These are phyloP conservation scores for Gentiana straminea DNA, from an alignment of 257 asterid species.

Conservation along the genomic window DNA sequence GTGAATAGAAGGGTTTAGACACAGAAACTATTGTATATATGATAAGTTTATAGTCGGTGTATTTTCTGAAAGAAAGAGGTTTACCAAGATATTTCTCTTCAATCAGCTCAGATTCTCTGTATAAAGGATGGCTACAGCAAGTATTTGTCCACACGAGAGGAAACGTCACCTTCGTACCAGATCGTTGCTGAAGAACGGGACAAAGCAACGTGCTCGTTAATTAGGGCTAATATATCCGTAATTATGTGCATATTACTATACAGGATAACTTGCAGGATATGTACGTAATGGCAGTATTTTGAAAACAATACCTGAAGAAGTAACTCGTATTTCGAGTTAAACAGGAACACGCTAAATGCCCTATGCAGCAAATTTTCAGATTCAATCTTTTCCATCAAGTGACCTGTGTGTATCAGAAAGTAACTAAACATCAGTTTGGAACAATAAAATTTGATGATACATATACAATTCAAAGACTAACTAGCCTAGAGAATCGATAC, in stretches of 20 bases:
- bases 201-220: too few relatives aligned
- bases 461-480: too few relatives aligned
- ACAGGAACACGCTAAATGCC: slow-evolving; percentile 93
- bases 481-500: too few relatives aligned
- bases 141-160: slow-evolving; percentile 90
- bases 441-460: too few relatives aligned
- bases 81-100: slow-evolving; percentile 27
- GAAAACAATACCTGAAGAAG: slow-evolving; percentile 67
- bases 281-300: too few relatives aligned
- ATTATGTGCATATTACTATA: too few relatives aligned
- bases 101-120: slow-evolving; percentile 67
- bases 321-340: slow-evolving; percentile 78
- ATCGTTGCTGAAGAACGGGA: slow-evolving; percentile 46
- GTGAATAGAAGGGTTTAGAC: slow-evolving; percentile 22
- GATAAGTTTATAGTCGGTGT: too few relatives aligned
- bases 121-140: slow-evolving; percentile 83
- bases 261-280: too few relatives aligned
- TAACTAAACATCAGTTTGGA: too few relatives aligned
- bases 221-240: too few relatives aligned
- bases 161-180: slow-evolving; percentile 77
- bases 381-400: slow-evolving; percentile 86
- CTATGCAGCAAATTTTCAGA: slow-evolving; percentile 69
- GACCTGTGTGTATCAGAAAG: slow-evolving; percentile 47
- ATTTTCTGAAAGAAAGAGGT: too few relatives aligned
- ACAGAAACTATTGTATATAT: too few relatives aligned